These are phyloP conservation scores for Elsinoe necatrix DNA, from an alignment of 2,329 filamentous ascomycete species.

Conservation along the genomic window DNA sequence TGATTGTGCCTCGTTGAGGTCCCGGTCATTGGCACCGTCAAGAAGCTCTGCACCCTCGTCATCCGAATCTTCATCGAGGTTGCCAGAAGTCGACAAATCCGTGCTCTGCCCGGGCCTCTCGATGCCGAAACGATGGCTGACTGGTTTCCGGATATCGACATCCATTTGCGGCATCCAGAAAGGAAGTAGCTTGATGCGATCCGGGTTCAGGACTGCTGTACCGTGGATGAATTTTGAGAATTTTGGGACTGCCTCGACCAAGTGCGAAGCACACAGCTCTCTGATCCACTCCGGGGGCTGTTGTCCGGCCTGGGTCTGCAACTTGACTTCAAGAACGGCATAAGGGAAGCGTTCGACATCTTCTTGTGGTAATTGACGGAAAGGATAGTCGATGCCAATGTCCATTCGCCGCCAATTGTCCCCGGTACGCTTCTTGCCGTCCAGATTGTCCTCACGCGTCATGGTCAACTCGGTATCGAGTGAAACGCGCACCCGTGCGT, in stretches of 20 bases:
- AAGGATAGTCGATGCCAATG: slow-evolving; percentile 93
- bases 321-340: slow-evolving; percentile 90
- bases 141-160: slow-evolving; percentile 89
- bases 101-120: slow-evolving; percentile 67
- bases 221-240: slow-evolving; percentile 99
- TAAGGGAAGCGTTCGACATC: slow-evolving; percentile 93
- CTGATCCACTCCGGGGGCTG: slow-evolving; percentile 95
- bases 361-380: slow-evolving; percentile 73
- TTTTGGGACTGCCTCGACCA: slow-evolving; percentile 97
- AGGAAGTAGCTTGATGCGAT: slow-evolving; percentile 78
- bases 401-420: slow-evolving; percentile 96
- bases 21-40: slow-evolving; percentile 47
- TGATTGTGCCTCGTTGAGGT: slow-evolving; percentile 21
- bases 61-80: slow-evolving; percentile 66
- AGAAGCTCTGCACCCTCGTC: slow-evolving; percentile 52
- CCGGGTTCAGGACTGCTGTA: slow-evolving; percentile 76
- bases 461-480: slow-evolving; percentile 94
- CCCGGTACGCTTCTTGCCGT: slow-evolving; percentile 65
- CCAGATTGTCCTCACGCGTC: slow-evolving; percentile 89
- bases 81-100: slow-evolving; percentile 67
- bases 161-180: slow-evolving; percentile 99
- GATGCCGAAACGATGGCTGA: slow-evolving; percentile 83
- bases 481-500: slow-evolving; percentile 91
- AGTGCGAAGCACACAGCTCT: slow-evolving; percentile 82
- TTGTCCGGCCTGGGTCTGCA: slow-evolving; percentile 91